phyloP scores from a whole-genome alignment of 2,329 filamentous ascomycete genomes.

The Parastagonospora nodorum region DNA sequence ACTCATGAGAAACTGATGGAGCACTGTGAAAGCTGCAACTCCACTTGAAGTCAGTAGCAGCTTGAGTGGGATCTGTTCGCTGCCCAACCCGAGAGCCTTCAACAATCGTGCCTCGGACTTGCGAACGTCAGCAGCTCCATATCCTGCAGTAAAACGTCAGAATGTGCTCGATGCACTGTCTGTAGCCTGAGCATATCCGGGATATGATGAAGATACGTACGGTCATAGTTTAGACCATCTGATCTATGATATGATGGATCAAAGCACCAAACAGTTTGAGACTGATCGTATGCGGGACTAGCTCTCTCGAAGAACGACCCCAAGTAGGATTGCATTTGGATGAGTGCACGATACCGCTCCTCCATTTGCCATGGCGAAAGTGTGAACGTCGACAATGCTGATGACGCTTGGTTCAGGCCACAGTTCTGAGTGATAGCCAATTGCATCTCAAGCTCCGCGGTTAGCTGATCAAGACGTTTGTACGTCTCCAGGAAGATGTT shows the following conservation, averaged over 20 bases:
- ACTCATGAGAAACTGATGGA: conserved; percentile 4
- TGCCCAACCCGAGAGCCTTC: not conserved
- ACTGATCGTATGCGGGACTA: conserved; percentile 7
- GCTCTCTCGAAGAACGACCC: conserved; percentile 2
- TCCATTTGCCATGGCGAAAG: conserved; percentile 4
- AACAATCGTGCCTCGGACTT: not conserved
- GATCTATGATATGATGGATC: not conserved
- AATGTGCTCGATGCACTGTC: too few species aligned
- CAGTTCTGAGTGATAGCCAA: not conserved
- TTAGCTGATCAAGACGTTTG: conserved; percentile 1
- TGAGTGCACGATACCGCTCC: conserved; percentile 3
- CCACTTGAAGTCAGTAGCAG: conserved; percentile 5
- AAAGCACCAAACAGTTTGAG: conserved; percentile 4
- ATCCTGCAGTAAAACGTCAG: not conserved
- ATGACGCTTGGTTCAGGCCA: not conserved
- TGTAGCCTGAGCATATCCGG: too few species aligned
- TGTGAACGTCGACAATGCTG: not conserved
- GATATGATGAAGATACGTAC: not conserved
- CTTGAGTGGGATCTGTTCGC: not conserved
- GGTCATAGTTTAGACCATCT: conserved; percentile 4
- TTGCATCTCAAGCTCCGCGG: conserved; percentile 1
- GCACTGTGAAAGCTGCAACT: conserved; percentile 2
- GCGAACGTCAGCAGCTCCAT: not conserved
- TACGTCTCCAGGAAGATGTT: conserved; percentile 1
- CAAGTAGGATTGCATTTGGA: conserved; percentile 1